Conservation (phyloP, 192 early-diverging fungal genomes). For the Coemansia sp. region DNA sequence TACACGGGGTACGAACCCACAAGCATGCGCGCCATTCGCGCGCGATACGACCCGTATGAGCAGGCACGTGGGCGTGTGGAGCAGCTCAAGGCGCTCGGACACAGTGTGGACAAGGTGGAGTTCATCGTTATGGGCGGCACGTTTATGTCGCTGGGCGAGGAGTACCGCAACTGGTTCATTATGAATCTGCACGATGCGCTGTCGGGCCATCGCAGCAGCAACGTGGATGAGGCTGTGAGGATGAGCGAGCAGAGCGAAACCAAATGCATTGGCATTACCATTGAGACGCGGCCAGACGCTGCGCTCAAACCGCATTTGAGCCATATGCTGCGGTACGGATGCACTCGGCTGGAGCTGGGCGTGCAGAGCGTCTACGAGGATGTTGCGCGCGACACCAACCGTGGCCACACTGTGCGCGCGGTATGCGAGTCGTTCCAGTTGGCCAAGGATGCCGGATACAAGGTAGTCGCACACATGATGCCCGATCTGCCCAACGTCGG, state of each 20-base stretch:
- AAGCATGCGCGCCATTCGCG: slow-evolving; percentile 96
- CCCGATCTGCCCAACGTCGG: slow-evolving; percentile 99
- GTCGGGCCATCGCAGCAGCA: slow-evolving; percentile 83
- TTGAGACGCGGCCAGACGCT: slow-evolving; percentile 98
- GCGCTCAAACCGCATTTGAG: slow-evolving; percentile 96
- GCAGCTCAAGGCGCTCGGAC: slow-evolving; percentile 90
- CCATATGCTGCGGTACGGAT: slow-evolving; percentile 99
- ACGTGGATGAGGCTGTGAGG: slow-evolving; percentile 97
- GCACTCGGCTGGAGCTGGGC: slow-evolving; percentile 96
- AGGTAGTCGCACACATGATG: slow-evolving; percentile 99
- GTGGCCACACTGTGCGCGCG: slow-evolving; percentile 96
- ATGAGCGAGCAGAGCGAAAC: slow-evolving; percentile 95
- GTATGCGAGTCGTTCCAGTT: slow-evolving; percentile 98
- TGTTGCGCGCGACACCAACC: slow-evolving; percentile 97
- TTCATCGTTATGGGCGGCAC: slow-evolving; percentile 99
- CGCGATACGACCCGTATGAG: slow-evolving; percentile 97
- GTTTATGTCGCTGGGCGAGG: slow-evolving; percentile 95
- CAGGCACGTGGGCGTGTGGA: slow-evolving; percentile 92
- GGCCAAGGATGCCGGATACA: slow-evolving; percentile 98
- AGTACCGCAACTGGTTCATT: slow-evolving; percentile 98
- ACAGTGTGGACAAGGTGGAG: slow-evolving; percentile 97
- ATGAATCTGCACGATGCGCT: slow-evolving; percentile 94
- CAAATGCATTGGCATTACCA: slow-evolving; percentile 99
- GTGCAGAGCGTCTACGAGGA: slow-evolving; percentile 99
- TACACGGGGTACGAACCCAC: slow-evolving; percentile 99